phyloP scores from a whole-genome alignment of 495 filamentous ascomycete species.

The Xylaria grammica region DNA sequence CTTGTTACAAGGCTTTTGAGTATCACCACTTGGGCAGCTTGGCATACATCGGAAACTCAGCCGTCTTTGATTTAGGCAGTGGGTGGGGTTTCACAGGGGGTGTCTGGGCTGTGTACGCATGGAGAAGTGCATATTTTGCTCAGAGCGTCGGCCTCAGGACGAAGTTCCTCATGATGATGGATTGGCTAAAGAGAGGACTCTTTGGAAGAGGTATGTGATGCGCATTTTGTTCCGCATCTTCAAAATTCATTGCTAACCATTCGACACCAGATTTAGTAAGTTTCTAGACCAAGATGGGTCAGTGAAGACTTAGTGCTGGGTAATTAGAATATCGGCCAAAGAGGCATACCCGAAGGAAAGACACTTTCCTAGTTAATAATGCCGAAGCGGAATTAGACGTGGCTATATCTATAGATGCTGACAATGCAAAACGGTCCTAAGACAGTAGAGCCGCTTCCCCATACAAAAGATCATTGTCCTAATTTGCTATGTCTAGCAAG shows the following conservation, averaged over 20 bases:
- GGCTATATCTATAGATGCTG: background rate
- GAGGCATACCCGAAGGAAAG: background rate
- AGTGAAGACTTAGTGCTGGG: background rate
- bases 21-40: conserved; percentile 91
- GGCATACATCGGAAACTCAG: conserved; percentile 95
- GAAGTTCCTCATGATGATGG: conserved; percentile 90
- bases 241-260: conserved; percentile 34
- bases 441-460: background rate
- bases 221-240: conserved; percentile 23
- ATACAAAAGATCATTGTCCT: background rate
- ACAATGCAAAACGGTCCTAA: background rate
- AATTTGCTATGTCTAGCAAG: background rate
- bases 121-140: conserved; percentile 96
- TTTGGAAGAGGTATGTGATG: conserved; percentile 91
- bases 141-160: conserved; percentile 96
- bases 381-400: background rate
- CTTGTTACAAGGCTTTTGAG: conserved; percentile 93
- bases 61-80: conserved; percentile 81
- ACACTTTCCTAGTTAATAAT: background rate
- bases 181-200: conserved; percentile 93
- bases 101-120: conserved; percentile 92
- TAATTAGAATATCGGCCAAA: background rate
- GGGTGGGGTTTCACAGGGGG: conserved; percentile 84
- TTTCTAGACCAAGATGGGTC: conserved; percentile 57
- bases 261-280: conserved; percentile 66